Conservation (phyloP, 768 basidiomycete species). For the Pleurotus tuber-regium region DNA sequence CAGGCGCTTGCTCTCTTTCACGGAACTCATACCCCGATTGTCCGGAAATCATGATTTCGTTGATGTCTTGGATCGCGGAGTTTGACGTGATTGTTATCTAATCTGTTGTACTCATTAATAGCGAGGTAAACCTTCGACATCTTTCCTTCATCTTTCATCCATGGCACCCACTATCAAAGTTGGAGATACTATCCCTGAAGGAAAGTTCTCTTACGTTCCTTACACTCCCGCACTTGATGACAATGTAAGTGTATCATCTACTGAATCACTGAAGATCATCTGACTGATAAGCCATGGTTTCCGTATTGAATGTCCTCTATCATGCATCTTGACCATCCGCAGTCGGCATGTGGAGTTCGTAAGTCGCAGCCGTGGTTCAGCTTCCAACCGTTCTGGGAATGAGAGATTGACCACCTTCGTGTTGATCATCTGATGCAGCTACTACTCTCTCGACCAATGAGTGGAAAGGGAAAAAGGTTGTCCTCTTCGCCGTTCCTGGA, state of each 20-base stretch:
- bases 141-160: constrained; percentile 5
- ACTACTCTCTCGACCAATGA: constrained; percentile 51
- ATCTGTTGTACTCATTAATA: constrained; percentile 5
- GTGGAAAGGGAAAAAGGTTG: constrained; percentile 83
- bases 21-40: constrained; percentile 4
- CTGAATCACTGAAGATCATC: background rate
- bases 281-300: constrained; percentile 1
- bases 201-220: constrained; percentile 51
- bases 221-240: constrained; percentile 63
- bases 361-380: constrained; percentile 24
- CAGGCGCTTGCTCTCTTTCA: too few relatives aligned
- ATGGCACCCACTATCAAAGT: constrained; percentile 42
- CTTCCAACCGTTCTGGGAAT: background rate
- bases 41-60: constrained; percentile 8
- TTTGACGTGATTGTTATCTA: constrained; percentile 8
- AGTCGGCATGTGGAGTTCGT: constrained; percentile 69
- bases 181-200: constrained; percentile 49
- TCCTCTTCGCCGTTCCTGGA: constrained; percentile 75
- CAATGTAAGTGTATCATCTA: constrained; percentile 36
- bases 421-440: constrained; percentile 33
- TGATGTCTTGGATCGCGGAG: constrained; percentile 2
- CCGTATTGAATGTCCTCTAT: background rate
- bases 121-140: background rate
- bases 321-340: constrained; percentile 9
- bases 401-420: background rate